A percentile compares a stretch with the other conserved stretches of the same genome.
Conservation (phyloP, 805 yeast species). For the Candida railenensis region DNA sequence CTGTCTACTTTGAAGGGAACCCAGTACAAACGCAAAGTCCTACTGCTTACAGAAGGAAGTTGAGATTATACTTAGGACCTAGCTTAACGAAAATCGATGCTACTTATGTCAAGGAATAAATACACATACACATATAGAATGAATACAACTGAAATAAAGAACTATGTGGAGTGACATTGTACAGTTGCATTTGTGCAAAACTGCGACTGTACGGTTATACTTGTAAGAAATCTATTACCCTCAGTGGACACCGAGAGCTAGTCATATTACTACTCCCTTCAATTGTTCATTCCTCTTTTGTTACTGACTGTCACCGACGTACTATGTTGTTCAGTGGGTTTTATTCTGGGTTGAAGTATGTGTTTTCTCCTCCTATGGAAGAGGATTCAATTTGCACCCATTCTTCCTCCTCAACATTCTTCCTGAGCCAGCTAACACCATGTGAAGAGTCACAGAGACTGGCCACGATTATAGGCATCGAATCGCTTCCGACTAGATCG, state of each 20-base stretch:
- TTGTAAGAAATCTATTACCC: too few species aligned
- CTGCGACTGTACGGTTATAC: too few species aligned
- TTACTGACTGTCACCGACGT: too few species aligned
- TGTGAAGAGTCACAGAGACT: not conserved
- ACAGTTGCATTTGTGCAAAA: not conserved
- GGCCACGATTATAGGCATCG: not conserved
- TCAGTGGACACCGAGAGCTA: too few species aligned
- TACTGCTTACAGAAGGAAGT: constrained; percentile 83
- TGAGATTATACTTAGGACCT: constrained; percentile 69
- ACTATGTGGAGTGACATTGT: too few species aligned
- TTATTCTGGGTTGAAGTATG: not conserved
- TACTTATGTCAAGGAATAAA: constrained; percentile 48
- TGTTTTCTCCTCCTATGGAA: not conserved
- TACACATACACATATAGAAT: too few species aligned
- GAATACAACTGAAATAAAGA: too few species aligned
- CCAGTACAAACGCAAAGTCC: constrained; percentile 74
- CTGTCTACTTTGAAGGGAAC: constrained; percentile 92
- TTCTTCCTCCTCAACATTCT: not conserved
- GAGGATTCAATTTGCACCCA: not conserved
- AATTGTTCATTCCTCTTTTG: too few species aligned
- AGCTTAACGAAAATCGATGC: constrained; percentile 87
- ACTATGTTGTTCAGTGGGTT: not conserved
- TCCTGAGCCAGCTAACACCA: not conserved
- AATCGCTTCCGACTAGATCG: not conserved
- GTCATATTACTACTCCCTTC: too few species aligned